Evolutionary conservation across 2,329 filamentous ascomycete species (phyloP).

Genomic region (Aspergillus ustus): DNA sequence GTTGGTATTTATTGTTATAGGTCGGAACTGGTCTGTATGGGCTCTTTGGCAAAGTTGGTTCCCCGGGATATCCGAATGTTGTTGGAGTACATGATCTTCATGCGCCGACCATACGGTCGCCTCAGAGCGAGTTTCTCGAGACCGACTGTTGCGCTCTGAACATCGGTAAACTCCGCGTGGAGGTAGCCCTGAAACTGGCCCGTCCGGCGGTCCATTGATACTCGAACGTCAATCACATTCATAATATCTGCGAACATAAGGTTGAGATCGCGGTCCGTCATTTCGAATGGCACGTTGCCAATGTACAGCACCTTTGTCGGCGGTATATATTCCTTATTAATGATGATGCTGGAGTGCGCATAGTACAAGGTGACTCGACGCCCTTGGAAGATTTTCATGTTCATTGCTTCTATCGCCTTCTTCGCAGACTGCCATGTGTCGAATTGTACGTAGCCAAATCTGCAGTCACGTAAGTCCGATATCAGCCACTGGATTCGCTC

Average conservation of each 20-base stretch:
- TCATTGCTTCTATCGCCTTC: slow-evolving; percentile 60
- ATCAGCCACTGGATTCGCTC: background rate
- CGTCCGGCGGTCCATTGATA: slow-evolving; percentile 79
- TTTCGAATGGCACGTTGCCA: slow-evolving; percentile 84
- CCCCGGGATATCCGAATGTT: slow-evolving; percentile 11
- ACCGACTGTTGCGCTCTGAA: slow-evolving; percentile 67
- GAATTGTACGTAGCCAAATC: slow-evolving; percentile 71
- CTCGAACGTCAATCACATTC: slow-evolving; percentile 75
- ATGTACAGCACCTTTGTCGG: slow-evolving; percentile 75
- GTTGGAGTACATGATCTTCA: slow-evolving; percentile 68
- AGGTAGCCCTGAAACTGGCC: slow-evolving; percentile 83
- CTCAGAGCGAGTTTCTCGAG: slow-evolving; percentile 60
- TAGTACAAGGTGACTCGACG: slow-evolving; percentile 68
- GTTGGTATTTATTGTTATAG: too few species aligned
- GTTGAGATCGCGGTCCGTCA: slow-evolving; percentile 82
- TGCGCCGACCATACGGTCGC: slow-evolving; percentile 66
- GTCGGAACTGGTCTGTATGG: too few species aligned
- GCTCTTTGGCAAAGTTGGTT: background rate
- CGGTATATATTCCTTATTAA: slow-evolving; percentile 34
- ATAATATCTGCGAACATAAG: slow-evolving; percentile 72
- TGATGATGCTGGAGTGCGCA: slow-evolving; percentile 43
- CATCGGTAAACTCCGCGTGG: slow-evolving; percentile 77
- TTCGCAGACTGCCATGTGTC: slow-evolving; percentile 57
- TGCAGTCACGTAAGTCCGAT: slow-evolving; percentile 34
- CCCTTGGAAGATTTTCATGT: slow-evolving; percentile 66